Conservation (phyloP, 2,329 filamentous ascomycete species). For the Polytolypa hystricis region DNA sequence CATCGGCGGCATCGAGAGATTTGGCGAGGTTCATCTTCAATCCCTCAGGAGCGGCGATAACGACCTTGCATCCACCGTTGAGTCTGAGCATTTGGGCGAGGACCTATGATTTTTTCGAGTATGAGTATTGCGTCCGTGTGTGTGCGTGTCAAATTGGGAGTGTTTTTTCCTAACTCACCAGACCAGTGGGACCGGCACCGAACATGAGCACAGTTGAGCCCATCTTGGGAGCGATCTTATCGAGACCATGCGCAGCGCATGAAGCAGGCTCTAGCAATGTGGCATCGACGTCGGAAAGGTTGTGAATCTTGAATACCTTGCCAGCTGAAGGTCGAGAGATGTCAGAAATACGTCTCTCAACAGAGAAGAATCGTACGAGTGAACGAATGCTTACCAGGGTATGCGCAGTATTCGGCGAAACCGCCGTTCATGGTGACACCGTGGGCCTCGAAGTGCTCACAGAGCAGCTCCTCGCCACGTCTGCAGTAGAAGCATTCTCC, state of each 20-base stretch:
- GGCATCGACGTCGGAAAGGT: constrained; percentile 54
- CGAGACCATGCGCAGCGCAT: constrained; percentile 56
- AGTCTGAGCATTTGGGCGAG: constrained; percentile 52
- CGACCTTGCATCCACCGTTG: constrained; percentile 59
- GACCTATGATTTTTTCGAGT: too few species aligned
- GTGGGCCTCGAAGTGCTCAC: constrained; percentile 57
- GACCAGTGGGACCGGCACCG: constrained; percentile 56
- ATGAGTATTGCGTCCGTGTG: neutral
- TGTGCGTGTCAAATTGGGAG: too few species aligned
- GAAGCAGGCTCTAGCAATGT: constrained; percentile 59
- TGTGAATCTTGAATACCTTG: constrained; percentile 54
- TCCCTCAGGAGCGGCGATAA: constrained; percentile 56
- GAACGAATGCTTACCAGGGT: constrained; percentile 26
- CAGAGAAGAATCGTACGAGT: neutral
- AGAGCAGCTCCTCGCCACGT: constrained; percentile 55
- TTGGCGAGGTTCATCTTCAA: constrained; percentile 60
- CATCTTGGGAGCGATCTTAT: constrained; percentile 56
- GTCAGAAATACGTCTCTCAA: constrained; percentile 7
- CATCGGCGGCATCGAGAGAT: constrained; percentile 36
- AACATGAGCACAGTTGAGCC: constrained; percentile 55
- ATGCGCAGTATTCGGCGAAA: constrained; percentile 58
- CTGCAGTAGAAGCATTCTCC: constrained; percentile 64
- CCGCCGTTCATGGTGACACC: constrained; percentile 52
- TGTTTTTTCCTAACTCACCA: constrained; percentile 28
- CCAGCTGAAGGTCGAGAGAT: constrained; percentile 23